Conservation (phyloP, 176 grass and related monocot genomes). For the Eragrostis nindensis region DNA sequence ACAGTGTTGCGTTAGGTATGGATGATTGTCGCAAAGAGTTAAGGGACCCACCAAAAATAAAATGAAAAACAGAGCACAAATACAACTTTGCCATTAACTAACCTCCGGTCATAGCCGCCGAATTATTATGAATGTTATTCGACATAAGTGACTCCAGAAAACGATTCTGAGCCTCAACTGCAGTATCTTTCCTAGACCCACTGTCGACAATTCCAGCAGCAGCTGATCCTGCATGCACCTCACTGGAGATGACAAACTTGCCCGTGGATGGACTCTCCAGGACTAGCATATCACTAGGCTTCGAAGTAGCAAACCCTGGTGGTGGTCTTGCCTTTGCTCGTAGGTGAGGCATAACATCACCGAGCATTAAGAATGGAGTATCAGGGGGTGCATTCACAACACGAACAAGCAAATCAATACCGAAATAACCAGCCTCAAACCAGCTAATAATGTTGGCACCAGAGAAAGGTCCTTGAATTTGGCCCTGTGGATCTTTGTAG, state of each 20-base stretch:
- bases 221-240: slow-evolving; percentile 45
- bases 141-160: slow-evolving; percentile 96
- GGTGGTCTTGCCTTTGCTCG: slow-evolving; percentile 87
- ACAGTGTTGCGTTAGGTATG: slow-evolving; percentile 24
- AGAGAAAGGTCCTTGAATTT: slow-evolving; percentile 94
- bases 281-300: slow-evolving; percentile 54
- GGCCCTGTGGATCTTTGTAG: slow-evolving; percentile 97
- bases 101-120: slow-evolving; percentile 65
- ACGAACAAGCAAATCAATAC: slow-evolving; percentile 90
- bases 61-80: slow-evolving; percentile 22
- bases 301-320: slow-evolving; percentile 80
- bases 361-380: slow-evolving; percentile 86
- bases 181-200: slow-evolving; percentile 49
- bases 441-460: slow-evolving; percentile 91
- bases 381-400: slow-evolving; percentile 63
- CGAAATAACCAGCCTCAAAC: slow-evolving; percentile 97
- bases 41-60: background rate
- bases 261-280: slow-evolving; percentile 38
- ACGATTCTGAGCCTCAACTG: slow-evolving; percentile 77
- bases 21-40: slow-evolving; percentile 2
- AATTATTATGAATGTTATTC: slow-evolving; percentile 51
- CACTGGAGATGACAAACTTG: slow-evolving; percentile 58
- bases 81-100: slow-evolving; percentile 39
- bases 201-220: slow-evolving; percentile 59
- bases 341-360: slow-evolving; percentile 97